These are phyloP conservation scores for Melastoma malabathricum DNA, from an alignment of 345 rosid species.

Conservation along the genomic window DNA sequence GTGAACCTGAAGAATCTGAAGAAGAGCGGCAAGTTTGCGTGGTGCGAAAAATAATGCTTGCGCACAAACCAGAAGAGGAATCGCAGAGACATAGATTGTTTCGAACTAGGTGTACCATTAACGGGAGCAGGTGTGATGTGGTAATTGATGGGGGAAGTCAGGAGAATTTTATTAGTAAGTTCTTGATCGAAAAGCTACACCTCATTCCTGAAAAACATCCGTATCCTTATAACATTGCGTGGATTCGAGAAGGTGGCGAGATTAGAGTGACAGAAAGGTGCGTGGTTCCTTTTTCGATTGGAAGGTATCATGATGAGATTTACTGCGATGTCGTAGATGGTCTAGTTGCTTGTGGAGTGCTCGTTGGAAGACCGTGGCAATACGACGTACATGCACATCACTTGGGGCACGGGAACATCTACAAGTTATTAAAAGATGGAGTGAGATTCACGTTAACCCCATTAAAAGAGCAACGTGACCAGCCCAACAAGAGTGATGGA, in stretches of 20 bases:
- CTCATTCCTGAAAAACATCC: neutral
- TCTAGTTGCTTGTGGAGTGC: constrained; percentile 5
- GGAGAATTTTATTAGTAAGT: neutral
- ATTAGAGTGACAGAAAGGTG: neutral
- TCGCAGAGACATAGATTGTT: neutral
- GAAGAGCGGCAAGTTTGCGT: neutral
- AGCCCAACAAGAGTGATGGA: too few species aligned
- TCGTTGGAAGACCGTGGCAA: constrained; percentile 6
- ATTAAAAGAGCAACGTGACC: too few species aligned
- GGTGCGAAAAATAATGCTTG: neutral
- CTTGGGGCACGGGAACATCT: neutral
- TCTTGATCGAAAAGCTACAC: neutral
- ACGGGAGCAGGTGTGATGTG: neutral
- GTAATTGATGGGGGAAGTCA: neutral
- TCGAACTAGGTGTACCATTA: neutral
- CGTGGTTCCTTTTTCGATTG: neutral
- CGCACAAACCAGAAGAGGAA: rapidly evolving
- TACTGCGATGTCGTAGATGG: constrained; percentile 1
- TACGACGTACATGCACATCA: constrained; percentile 3
- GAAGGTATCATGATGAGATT: neutral
- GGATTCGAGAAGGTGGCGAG: neutral
- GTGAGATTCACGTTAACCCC: neutral
- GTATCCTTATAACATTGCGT: neutral
- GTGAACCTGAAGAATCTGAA: neutral
- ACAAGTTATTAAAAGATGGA: neutral